Evolutionary conservation across 768 basidiomycete species (phyloP), one percentile per base, ranked within the genome.

Genomic region (Mrakia frigida): DNA sequence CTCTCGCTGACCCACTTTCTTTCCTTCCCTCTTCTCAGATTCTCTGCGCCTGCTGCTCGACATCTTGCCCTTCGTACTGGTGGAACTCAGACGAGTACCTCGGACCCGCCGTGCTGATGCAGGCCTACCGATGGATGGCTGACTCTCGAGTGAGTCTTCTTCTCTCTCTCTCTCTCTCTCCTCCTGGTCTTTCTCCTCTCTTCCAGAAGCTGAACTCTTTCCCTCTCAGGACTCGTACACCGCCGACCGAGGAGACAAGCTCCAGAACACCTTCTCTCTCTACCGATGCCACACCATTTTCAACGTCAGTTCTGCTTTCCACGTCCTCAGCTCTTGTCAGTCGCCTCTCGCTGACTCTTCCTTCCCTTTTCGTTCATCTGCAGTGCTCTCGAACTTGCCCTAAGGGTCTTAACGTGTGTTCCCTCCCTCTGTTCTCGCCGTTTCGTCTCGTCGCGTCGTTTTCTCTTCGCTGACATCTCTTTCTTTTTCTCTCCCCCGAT

Each of bases 71-170:
- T 6, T 92, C 90, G 25, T 97, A 98, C 85, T 98, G 96, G 96
- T 98, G 96, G 96, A 98, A 98, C 85, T 93, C 94, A 85, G 94
- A 98, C 82, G 92, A 94, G 84, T 99, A 99, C 84, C 91, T 99
- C 56, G 95, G 96, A 50, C 96, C 96, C 9, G 96, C 96, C 0
- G 94, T 94, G 0, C 86, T 98, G 81, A 94, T 98, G 93, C 92
- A 94, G 81, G 93, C 94, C 0, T 97, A 98, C 85, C 87, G 95
- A 80, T 98, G 96, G 96, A 96, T 99, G 82, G 94, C 95, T 0
- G 96, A 98, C 83, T 96, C 93, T 67, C 87, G 96, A 80, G 93
- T 93, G 79, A 74, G 90, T 86, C 68, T 25, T 60, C 31, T 1
- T 37, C n/a, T 69, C 13, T 37, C 61, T 0, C 0, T 43, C 63